Conservation (phyloP, 192 early-diverging fungal genomes). For the Geranomyces michiganensis region DNA sequence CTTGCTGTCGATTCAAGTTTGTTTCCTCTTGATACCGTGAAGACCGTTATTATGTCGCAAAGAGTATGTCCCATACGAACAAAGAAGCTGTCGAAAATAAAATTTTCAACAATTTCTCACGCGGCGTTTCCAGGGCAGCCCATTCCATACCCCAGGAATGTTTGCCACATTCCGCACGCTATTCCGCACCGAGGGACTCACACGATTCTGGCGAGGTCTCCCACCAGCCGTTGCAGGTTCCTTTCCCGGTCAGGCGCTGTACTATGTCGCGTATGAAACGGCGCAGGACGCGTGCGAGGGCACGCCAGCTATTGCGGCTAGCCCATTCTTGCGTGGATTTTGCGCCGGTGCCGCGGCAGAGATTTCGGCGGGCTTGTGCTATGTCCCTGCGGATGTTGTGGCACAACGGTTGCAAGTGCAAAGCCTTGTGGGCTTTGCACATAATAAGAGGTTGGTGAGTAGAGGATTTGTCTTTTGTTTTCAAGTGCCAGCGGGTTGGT, state of each 20-base stretch:
- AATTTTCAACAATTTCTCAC: no score
- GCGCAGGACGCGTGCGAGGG: slow-evolving; percentile 38
- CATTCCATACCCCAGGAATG: background rate
- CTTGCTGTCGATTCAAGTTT: slow-evolving; percentile 46
- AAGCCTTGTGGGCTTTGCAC: slow-evolving; percentile 41
- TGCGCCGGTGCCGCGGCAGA: slow-evolving; percentile 42
- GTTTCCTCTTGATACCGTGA: slow-evolving; percentile 54
- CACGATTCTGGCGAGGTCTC: slow-evolving; percentile 50
- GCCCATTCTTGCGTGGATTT: slow-evolving; percentile 45
- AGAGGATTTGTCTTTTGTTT: background rate
- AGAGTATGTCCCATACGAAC: slow-evolving; percentile 24
- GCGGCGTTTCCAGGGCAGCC: background rate
- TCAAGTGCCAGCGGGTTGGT: no score
- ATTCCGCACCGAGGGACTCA: slow-evolving; percentile 37
- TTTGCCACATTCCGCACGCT: slow-evolving; percentile 17
- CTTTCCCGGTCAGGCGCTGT: slow-evolving; percentile 53
- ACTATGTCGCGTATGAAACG: slow-evolving; percentile 52
- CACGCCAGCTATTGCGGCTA: background rate
- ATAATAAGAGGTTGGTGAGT: slow-evolving; percentile 41
- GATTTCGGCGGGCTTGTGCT: slow-evolving; percentile 33
- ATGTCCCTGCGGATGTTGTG: slow-evolving; percentile 53
- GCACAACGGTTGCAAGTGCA: slow-evolving; percentile 56
- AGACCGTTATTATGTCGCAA: slow-evolving; percentile 50
- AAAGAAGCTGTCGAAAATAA: no score
- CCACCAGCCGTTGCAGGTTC: slow-evolving; percentile 44